Conservation (phyloP, 2,329 filamentous ascomycete species). For the Trichoderma guizhouense region DNA sequence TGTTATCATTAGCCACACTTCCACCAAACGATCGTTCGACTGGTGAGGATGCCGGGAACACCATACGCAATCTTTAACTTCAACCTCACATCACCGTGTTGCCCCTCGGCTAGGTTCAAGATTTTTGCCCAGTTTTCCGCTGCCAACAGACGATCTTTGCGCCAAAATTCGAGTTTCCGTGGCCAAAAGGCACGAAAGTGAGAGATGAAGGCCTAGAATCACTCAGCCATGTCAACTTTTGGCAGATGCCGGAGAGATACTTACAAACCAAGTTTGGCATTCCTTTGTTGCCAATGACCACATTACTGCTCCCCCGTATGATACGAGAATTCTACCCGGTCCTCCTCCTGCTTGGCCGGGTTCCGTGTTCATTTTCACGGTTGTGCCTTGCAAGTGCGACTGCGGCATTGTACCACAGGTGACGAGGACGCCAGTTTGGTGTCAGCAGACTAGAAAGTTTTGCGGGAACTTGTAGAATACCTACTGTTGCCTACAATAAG, state of each 20-base stretch:
- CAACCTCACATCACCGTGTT: constrained; percentile 24
- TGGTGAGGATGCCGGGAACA: neutral
- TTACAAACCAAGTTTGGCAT: constrained; percentile 46
- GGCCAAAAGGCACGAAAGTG: constrained; percentile 46
- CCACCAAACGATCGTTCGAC: neutral
- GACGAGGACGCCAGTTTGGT: constrained; percentile 34
- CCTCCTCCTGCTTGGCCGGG: constrained; percentile 25
- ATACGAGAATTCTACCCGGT: constrained; percentile 33
- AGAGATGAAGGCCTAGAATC: constrained; percentile 35
- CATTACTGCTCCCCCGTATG: constrained; percentile 32
- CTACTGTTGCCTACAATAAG: constrained; percentile 44
- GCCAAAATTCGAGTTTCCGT: constrained; percentile 35
- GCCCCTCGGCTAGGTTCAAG: constrained; percentile 27
- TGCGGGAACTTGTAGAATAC: constrained; percentile 13
- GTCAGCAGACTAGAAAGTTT: neutral
- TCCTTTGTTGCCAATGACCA: constrained; percentile 40
- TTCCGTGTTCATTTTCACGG: constrained; percentile 31
- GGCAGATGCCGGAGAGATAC: constrained; percentile 17
- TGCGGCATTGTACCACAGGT: constrained; percentile 41
- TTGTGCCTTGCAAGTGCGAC: constrained; percentile 32
- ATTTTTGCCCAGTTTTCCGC: constrained; percentile 31
- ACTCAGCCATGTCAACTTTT: constrained; percentile 8
- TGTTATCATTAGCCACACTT: neutral
- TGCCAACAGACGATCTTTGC: constrained; percentile 29
- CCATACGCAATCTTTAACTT: constrained; percentile 20